Base-by-base conservation (phyloP, 805 yeast species). In the Nakazawaea siamensis region DNA sequence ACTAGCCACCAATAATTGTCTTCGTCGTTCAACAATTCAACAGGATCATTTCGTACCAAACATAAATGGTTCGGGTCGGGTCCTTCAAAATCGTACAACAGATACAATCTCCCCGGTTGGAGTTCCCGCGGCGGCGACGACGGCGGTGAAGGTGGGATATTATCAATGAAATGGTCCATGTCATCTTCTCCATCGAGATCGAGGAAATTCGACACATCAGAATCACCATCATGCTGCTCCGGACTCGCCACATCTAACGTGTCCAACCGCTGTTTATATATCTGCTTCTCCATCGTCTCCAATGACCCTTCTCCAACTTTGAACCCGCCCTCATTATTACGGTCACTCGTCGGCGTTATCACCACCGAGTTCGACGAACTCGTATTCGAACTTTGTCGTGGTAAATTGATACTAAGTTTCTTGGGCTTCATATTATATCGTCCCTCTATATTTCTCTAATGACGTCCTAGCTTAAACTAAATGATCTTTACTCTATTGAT, bases 1-100 rank as follows among this genome's bases (percentile, higher is more conserved):
- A 92, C 90, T 9, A 90, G 64, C 97, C 98, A 92, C 98, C 98
- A 92, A 58, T 92, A 92, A 41, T 84, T 72, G 57, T 92, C 96
- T 32, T 82, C 78, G 51, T 92, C 98, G 51, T 86, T 87, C 24
- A 92, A 60, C 14, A 92, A 60, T 29, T 72, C 64, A 43, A 94
- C 90, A 2, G 94, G 78, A 48, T 86, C 95, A 50, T 90, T 88
- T 44, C 85, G 76, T 15, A 62, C 54, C 9, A 90, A 66, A 39
- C 80, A 76, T 45, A 95, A 81, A 58, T 90, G 98, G 30, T 92
- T 85, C 4, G 90, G 87, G 51, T 87, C 96, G 4, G 95, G 94
- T 1, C 97, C 97, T 34, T 68, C 69, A 48, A 92, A 90, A 33
- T 87, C 87, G 47, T 81, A 85, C 21, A 88, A 60, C 1, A 96